Evolutionary conservation across 306 rosid species (phyloP).

Genomic region (Cucumis sativus): DNA sequence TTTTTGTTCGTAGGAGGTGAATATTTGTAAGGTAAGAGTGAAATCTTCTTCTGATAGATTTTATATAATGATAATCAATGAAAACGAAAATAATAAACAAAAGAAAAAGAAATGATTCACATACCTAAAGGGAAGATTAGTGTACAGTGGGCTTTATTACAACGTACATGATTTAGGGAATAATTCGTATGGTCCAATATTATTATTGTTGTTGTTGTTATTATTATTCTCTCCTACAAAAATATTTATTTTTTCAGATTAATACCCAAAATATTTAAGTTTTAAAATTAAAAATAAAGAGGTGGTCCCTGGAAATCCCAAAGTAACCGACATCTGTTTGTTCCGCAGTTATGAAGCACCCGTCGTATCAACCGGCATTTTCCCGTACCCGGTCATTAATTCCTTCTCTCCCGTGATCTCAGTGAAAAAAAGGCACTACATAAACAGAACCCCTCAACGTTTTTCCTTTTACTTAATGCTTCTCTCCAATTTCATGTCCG

Average conservation of each 20-base stretch:
- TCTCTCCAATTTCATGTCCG: not conserved
- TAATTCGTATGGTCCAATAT: not conserved
- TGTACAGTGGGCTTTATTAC: not conserved
- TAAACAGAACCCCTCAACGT: not conserved
- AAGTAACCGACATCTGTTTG: not conserved
- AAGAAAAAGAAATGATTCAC: no score
- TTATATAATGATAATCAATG: no score
- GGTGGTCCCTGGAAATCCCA: slow-evolving; percentile 5
- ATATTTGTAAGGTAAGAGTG: no score
- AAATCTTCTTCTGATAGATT: no score
- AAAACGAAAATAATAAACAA: no score
- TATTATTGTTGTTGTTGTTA: not conserved
- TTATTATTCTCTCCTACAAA: not conserved
- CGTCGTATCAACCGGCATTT: not conserved
- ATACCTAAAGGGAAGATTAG: not conserved
- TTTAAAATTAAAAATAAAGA: not conserved
- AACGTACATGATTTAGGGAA: not conserved
- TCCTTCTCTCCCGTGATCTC: not conserved
- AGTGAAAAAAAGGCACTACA: not conserved
- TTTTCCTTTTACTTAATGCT: not conserved
- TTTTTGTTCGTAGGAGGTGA: no score
- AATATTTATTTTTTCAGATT: not conserved
- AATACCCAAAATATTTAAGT: not conserved
- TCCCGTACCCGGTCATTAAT: not conserved
- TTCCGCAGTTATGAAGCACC: not conserved